A percentile compares a stretch with the other conserved stretches of the same genome.
Evolutionary conservation across 192 early-diverging fungal genomes (phyloP).

Genomic region (Phycomyces nitens): DNA sequence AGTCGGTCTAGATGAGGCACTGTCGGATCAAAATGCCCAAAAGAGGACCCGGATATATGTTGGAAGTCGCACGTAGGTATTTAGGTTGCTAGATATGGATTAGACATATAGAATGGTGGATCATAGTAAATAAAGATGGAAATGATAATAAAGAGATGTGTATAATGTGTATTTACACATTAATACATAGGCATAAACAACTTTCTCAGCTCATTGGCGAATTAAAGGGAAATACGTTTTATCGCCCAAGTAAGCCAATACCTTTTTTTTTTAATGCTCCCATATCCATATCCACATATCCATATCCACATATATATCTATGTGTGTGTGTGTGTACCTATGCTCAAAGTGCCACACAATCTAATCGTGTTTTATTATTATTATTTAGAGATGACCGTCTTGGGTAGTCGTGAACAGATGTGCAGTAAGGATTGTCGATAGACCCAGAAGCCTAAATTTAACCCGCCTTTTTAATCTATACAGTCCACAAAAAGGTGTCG

Average conservation of each 20-base stretch:
- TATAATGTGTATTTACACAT: not conserved
- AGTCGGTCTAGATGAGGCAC: too few species aligned
- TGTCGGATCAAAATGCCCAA: slow-evolving; percentile 4
- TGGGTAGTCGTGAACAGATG: slow-evolving; percentile 51
- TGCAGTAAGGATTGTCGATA: slow-evolving; percentile 30
- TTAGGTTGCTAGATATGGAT: not conserved
- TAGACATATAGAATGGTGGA: not conserved
- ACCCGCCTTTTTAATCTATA: too few species aligned
- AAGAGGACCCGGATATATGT: too few species aligned
- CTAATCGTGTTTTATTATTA: not conserved
- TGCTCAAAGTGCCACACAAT: too few species aligned
- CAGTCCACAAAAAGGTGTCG: slow-evolving; percentile 31
- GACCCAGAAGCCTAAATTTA: too few species aligned
- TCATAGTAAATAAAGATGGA: too few species aligned
- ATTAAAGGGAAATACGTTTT: slow-evolving; percentile 50
- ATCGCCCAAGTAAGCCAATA: slow-evolving; percentile 38
- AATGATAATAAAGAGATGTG: too few species aligned
- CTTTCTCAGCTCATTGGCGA: slow-evolving; percentile 53
- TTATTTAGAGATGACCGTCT: slow-evolving; percentile 35
- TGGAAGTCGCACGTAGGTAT: slow-evolving; percentile 46
- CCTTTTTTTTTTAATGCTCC: not conserved
- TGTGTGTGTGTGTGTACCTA: too few species aligned
- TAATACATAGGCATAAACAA: slow-evolving; percentile 46
- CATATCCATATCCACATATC: too few species aligned
- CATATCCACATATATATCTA: too few species aligned